phyloP scores from a whole-genome alignment of 2,329 filamentous ascomycete species.

The Pyrenochaeta sp. region DNA sequence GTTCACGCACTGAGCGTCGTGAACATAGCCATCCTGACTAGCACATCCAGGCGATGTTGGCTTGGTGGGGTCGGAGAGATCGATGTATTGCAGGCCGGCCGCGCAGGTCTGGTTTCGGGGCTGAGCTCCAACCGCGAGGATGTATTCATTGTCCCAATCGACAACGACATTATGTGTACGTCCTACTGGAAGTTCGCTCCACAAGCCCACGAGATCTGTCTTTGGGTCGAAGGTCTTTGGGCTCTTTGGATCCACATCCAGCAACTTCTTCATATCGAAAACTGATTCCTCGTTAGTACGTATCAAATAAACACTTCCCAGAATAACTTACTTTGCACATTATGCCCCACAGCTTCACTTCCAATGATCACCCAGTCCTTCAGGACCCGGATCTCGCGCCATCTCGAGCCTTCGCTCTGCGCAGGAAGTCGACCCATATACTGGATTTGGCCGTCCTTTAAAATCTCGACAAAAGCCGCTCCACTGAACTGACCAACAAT shows the following conservation, averaged over 20 bases:
- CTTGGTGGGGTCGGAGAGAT: constrained; percentile 62
- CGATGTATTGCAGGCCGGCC: constrained; percentile 64
- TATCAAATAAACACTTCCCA: constrained; percentile 59
- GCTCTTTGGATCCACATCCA: constrained; percentile 38
- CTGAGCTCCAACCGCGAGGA: constrained; percentile 43
- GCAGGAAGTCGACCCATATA: constrained; percentile 61
- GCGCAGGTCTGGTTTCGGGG: constrained; percentile 52
- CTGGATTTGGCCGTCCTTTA: constrained; percentile 56
- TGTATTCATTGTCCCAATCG: constrained; percentile 45
- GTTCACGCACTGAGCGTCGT: constrained; percentile 66
- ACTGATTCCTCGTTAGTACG: constrained; percentile 28
- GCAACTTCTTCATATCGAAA: constrained; percentile 57
- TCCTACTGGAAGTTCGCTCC: constrained; percentile 34
- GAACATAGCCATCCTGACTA: constrained; percentile 64
- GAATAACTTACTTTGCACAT: constrained; percentile 59
- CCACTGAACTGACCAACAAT: constrained; percentile 63
- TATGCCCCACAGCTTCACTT: constrained; percentile 57
- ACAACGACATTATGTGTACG: constrained; percentile 50
- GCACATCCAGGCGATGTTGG: constrained; percentile 61
- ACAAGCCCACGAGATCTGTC: constrained; percentile 37
- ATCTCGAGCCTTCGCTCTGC: constrained; percentile 54
- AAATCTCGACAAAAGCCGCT: constrained; percentile 61
- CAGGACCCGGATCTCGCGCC: constrained; percentile 60
- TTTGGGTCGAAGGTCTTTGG: constrained; percentile 41
- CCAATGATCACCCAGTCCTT: constrained; percentile 55